These are phyloP conservation scores for Tetracentron sinense DNA, from an alignment of 164 flowering plant species.

Conservation along the genomic window DNA sequence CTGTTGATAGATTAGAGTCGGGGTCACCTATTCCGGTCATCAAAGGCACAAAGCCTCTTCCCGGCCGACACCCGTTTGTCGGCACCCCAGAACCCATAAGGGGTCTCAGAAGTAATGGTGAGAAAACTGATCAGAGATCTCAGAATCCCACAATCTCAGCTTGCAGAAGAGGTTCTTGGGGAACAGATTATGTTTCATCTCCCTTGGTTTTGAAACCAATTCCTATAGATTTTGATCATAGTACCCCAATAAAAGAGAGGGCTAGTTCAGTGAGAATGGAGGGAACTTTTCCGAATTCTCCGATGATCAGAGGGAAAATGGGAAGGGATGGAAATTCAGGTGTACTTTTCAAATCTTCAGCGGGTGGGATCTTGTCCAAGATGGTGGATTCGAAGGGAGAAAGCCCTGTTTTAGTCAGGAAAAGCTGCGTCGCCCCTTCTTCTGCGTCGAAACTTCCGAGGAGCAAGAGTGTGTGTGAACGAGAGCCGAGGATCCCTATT, in stretches of 20 bases:
- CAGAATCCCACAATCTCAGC: too few species aligned
- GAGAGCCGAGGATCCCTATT: slow-evolving; percentile 39
- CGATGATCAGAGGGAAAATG: slow-evolving; percentile 26
- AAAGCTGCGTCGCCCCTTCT: slow-evolving; percentile 47
- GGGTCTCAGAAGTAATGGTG: slow-evolving; percentile 61
- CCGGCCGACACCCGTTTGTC: slow-evolving; percentile 85
- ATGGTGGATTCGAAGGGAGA: slow-evolving; percentile 25
- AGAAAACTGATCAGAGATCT: slow-evolving; percentile 13
- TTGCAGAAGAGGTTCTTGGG: slow-evolving; percentile 60
- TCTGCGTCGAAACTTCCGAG: slow-evolving; percentile 40
- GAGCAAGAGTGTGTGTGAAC: slow-evolving; percentile 55
- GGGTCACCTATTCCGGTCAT: slow-evolving; percentile 75
- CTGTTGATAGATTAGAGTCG: slow-evolving; percentile 60
- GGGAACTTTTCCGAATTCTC: not conserved
- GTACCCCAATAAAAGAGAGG: slow-evolving; percentile 44
- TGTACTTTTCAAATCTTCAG: slow-evolving; percentile 36
- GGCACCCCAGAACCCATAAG: slow-evolving; percentile 83
- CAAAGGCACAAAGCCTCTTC: slow-evolving; percentile 71
- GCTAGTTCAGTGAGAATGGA: slow-evolving; percentile 11
- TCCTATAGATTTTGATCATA: slow-evolving; percentile 59
- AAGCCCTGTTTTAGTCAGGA: slow-evolving; percentile 42
- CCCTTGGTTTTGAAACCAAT: slow-evolving; percentile 44
- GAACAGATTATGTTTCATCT: slow-evolving; percentile 27
- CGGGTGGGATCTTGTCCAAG: slow-evolving; percentile 46
- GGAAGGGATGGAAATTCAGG: slow-evolving; percentile 28